phyloP scores from a whole-genome alignment of 208 protist genomes.

The Blastocrithidia nonstop region DNA sequence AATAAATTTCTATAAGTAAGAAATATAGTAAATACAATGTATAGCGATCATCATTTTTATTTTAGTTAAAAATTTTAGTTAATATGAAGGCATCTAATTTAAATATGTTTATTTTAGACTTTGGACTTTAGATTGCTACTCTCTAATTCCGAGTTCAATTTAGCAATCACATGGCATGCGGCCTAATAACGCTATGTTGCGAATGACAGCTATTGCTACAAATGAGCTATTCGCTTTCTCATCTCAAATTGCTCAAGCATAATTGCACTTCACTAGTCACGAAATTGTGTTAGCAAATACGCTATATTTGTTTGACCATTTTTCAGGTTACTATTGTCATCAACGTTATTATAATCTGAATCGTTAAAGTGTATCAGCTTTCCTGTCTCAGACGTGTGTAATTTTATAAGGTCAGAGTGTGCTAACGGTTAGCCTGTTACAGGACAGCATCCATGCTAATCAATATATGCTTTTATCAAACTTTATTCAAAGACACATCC shows the following conservation, averaged over 20 bases:
- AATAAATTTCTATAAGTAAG: conserved; percentile 1
- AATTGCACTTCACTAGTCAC: conserved; percentile 97
- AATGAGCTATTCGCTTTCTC: conserved; percentile 84
- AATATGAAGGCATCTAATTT: conserved; percentile 70
- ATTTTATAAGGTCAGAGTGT: conserved; percentile 78
- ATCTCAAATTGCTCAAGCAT: conserved; percentile 96
- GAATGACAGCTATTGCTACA: conserved; percentile 93
- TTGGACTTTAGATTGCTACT: no score
- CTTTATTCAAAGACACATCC: conserved; percentile 93
- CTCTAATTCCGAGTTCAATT: conserved; percentile 78
- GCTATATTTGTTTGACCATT: conserved; percentile 72
- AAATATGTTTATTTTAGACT: no score
- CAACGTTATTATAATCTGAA: background rate
- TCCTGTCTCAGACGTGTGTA: conserved; percentile 14
- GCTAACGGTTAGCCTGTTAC: conserved; percentile 80
- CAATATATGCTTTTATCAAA: conserved; percentile 92
- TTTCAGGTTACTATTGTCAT: conserved; percentile 4
- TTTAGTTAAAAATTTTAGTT: conserved; percentile 3
- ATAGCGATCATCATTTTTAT: background rate
- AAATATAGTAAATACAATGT: background rate
- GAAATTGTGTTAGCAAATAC: conserved; percentile 87
- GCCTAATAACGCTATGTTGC: conserved; percentile 98
- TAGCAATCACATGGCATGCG: conserved; percentile 96
- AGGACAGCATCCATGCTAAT: conserved; percentile 88
- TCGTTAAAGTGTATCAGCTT: conserved; percentile 15